Percentiles rank a stretch among this genome's conserved stretches.
These are phyloP conservation scores for Serendipita sp. DNA, from an alignment of 1,284 basidiomycete genomes.

Conservation along the genomic window DNA sequence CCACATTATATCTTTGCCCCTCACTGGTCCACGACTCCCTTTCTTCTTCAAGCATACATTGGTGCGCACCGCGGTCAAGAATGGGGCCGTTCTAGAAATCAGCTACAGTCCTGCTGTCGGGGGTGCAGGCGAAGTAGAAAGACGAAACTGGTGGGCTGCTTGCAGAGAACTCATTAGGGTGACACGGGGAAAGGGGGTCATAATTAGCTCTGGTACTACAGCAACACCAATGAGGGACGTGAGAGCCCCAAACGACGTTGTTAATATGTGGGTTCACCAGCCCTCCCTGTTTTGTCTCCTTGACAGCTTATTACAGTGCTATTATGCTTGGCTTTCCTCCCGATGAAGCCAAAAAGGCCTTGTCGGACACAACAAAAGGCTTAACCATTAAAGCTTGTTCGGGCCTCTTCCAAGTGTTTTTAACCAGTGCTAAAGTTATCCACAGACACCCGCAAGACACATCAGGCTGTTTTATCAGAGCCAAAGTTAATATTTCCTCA, in stretches of 20 bases:
- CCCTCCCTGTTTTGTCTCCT: background rate
- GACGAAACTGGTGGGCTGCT: slow-evolving; percentile 71
- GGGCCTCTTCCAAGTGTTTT: background rate
- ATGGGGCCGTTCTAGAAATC: slow-evolving; percentile 75
- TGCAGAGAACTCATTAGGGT: slow-evolving; percentile 59
- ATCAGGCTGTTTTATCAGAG: slow-evolving; percentile 1
- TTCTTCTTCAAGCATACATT: slow-evolving; percentile 73
- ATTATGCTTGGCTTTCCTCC: background rate
- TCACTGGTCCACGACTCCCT: slow-evolving; percentile 63
- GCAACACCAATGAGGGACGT: slow-evolving; percentile 35
- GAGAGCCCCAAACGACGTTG: slow-evolving; percentile 53
- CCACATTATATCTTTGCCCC: slow-evolving; percentile 69
- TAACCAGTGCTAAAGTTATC: background rate
- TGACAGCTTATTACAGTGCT: background rate
- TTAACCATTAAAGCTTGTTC: background rate
- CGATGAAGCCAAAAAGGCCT: background rate
- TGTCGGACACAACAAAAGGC: background rate
- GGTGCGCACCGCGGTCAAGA: slow-evolving; percentile 64
- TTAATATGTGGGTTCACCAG: slow-evolving; percentile 45
- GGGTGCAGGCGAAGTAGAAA: slow-evolving; percentile 33
- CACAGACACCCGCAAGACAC: slow-evolving; percentile 1
- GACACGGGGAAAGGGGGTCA: slow-evolving; percentile 58
- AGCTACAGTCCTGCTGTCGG: slow-evolving; percentile 59
- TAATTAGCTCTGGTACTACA: slow-evolving; percentile 52
- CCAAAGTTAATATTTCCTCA: background rate